phyloP scores from a whole-genome alignment of 148 eudicot genomes.

The Silene latifolia region DNA sequence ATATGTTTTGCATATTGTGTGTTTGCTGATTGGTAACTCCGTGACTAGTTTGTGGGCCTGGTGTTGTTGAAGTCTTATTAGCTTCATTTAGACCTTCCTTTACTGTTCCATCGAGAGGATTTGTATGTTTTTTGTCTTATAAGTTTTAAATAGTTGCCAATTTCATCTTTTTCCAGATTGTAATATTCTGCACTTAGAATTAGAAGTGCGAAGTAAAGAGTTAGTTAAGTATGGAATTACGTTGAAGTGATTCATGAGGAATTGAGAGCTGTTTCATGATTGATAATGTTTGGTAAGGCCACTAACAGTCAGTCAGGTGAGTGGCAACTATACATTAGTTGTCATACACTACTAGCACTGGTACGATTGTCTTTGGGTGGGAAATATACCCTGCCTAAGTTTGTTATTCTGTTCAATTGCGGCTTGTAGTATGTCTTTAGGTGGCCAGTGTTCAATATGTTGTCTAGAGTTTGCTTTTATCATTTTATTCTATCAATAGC shows the following conservation, averaged over 20 bases:
- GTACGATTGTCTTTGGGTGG: background rate
- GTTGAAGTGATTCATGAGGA: background rate
- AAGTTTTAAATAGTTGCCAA: background rate
- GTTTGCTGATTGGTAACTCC: constrained; percentile 1
- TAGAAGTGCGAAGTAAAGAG: background rate
- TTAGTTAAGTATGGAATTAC: background rate
- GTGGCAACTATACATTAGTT: background rate
- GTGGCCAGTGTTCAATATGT: background rate
- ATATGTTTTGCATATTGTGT: background rate
- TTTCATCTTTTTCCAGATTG: background rate
- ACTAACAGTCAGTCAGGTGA: background rate
- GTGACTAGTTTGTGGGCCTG: background rate
- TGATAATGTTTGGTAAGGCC: background rate
- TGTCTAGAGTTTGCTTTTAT: background rate
- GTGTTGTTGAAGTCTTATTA: background rate
- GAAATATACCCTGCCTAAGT: background rate
- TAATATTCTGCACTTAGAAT: background rate
- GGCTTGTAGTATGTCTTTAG: background rate
- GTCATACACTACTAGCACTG: background rate
- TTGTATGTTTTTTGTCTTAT: background rate
- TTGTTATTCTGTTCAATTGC: background rate
- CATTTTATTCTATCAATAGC: background rate
- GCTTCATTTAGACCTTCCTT: too few relatives aligned
- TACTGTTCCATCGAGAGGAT: background rate
- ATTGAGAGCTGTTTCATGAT: background rate